Evolutionary conservation across 495 filamentous ascomycete species (phyloP).

Genomic region (Hypoxylon subgilvum): DNA sequence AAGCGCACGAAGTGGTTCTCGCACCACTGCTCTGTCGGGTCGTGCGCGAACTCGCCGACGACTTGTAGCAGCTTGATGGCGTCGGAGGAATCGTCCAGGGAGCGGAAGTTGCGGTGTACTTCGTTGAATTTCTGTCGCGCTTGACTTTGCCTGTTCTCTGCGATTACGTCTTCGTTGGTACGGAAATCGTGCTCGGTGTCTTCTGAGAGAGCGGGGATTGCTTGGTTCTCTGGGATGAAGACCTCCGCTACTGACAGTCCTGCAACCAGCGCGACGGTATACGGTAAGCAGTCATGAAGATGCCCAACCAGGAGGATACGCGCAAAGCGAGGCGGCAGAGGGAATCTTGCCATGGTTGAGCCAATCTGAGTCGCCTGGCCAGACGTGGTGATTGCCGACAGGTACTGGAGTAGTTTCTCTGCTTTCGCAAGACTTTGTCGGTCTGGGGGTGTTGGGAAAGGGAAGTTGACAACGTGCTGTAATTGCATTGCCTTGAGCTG

Average conservation of each 20-base stretch:
- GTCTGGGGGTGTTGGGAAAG: constrained; percentile 94
- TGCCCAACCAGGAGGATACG: constrained; percentile 89
- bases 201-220: constrained; percentile 57
- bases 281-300: constrained; percentile 79
- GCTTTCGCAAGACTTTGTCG: constrained; percentile 79
- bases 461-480: constrained; percentile 89
- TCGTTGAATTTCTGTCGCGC: constrained; percentile 72
- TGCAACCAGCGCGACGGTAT: constrained; percentile 87
- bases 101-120: constrained; percentile 78
- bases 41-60: constrained; percentile 79
- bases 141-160: constrained; percentile 69
- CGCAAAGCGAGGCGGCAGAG: constrained; percentile 86
- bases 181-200: constrained; percentile 59
- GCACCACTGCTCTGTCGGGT: constrained; percentile 73
- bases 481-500: constrained; percentile 96
- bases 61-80: constrained; percentile 89
- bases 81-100: constrained; percentile 81
- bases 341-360: constrained; percentile 81
- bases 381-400: constrained; percentile 67
- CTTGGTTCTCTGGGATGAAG: constrained; percentile 84
- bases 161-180: constrained; percentile 69
- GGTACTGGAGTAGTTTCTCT: constrained; percentile 80
- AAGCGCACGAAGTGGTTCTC: constrained; percentile 78
- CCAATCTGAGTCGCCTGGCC: constrained; percentile 82
- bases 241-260: constrained; percentile 86